Evolutionary conservation across 2,329 filamentous ascomycete genomes (phyloP), one percentile per base, ranked within the genome.

Genomic region (Cladobotryum protrusum): DNA sequence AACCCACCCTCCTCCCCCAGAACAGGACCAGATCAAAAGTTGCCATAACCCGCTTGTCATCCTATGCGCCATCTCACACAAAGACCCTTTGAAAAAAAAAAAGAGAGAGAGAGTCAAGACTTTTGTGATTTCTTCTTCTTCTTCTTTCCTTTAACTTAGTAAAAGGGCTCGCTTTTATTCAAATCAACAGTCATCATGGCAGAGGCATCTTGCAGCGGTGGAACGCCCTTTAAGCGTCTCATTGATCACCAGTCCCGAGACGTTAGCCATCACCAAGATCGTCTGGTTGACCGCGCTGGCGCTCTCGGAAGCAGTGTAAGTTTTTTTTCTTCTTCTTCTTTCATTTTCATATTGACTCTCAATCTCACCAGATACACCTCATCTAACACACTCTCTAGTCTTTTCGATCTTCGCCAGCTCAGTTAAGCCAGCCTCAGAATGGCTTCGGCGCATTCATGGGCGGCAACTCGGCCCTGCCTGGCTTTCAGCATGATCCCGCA

Each of bases 181-280:
- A 37, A 42, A 42, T 3, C 17, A 37, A 37, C 35, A 33, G 7
- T 20, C 29, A 7, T 20, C 48, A 73, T 73, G 71, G 64, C 69
- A 35, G 69, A 72, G 47, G 63, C 64, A 49, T 69, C 70, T 9
- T 73, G 71, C 54, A 70, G 69, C 53, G 70, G 69, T 33, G 63
- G 64, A 2, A 68, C 67, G 44, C 70, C 71, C 34, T 72, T 73
- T 49, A 73, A 73, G 61, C 67, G 64, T 12, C 63, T 73, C 39
- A 57, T 70, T 17, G 68, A 73, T 8, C 69, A 73, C 36, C 69
- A 73, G 45, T 61, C 63, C n/a, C 65, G 66, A 41, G 70, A 73
- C 57, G 62, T 64, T 44, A 69, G 67, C 56, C 66, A 67, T 46
- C 70, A 71, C 14, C 69, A 72, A 54, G 69, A 72, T 53, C 63